Base-by-base conservation (phyloP, 495 filamentous ascomycete species). In the Trichoderma virens region DNA sequence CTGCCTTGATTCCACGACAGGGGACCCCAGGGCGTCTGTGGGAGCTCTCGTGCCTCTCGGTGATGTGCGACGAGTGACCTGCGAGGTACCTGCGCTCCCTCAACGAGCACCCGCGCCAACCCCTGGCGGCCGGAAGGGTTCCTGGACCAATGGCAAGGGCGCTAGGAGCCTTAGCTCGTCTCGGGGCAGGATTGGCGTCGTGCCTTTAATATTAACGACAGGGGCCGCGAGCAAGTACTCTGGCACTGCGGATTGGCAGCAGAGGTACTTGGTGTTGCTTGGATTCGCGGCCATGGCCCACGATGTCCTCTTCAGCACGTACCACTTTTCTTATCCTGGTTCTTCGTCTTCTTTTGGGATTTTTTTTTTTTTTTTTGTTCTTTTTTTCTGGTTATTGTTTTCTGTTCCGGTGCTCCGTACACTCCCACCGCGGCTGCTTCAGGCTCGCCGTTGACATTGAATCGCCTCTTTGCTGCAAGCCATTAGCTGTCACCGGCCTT, bases 61-160 rank as follows among this genome's bases (percentile, higher is more conserved):
- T 43, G 9, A 43, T 43, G 16, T 18, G 39, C 16, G n/a, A 30
- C 23, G 23, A 16, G 51, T 3, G 51, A 56, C 51, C 25, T 30
- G 51, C 23, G 51, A 27, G 51, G 51, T 28, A 56, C 51, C 27
- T 56, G 25, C 51, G 51, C 51, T 9, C n/a, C 45, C 45, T 20
- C 16, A 5, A 16, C 45, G 45, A 20, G 45, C 51, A 30, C 51
- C 51, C 51, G 51, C 51, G 25, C 51, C 6, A 56, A 30, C 51
- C 51, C 51, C 51, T 56, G 51, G 51, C 51, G 51, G 11, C 51
- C 27, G 51, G 51, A n/a, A 56, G 27, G 51, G 51, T n/a, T 56
- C 23, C 51, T 30, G 23, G 25, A 16, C 51, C 51, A 56, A 56
- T 56, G 25, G 27, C 51, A 23, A 56, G 25, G 3, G 51, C 51